Base-by-base conservation (phyloP, 2,329 filamentous ascomycete species). In the Mycosphaerella sp. region DNA sequence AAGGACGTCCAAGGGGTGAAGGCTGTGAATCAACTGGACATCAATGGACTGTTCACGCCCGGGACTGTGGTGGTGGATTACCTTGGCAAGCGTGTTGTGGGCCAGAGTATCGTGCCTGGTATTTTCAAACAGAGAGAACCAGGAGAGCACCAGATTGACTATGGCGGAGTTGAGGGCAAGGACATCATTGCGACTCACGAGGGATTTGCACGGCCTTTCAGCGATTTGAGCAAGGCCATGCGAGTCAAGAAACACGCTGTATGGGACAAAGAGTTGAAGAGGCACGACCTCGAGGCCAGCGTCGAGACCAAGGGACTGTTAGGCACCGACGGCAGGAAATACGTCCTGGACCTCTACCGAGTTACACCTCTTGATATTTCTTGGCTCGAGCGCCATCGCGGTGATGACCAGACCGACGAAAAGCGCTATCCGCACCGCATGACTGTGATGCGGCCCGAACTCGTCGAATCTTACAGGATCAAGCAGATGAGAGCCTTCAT, bases 101-200 rank as follows among this genome's bases (percentile, higher is more conserved):
- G 89, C 36, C 93, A 98, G 75, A 97, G 91, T 67, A 96, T 98
- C 60, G 93, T 98, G 14, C 93, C 93, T 4, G 95, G 93, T 56
- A 98, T 98, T 67, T 98, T 98, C 80, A 97, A 96, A 77, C 93
- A 97, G 75, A 85, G 92, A 36, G 93, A 97, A 67, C 89, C 91
- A 31, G 93, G 91, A 49, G 93, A 98, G 80, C 93, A 95, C 73
- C 93, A 97, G 72, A 97, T 98, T 64, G 93, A 98, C 70, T 98
- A 98, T 67, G 93, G 93, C 68, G 93, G 92, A 62, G 93, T 97
- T 32, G 93, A 98, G 70, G 93, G 95, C 62, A 95, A 95, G 74
- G 93, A 98, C 62, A 82, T 95, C 26, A 89, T 98, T 48, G 91
- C 93, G 0, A 87, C 89, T 10, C 89, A 97, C 67, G 85, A 95